Evolutionary conservation across 2,329 filamentous ascomycete genomes (phyloP).

Genomic region (Cadophora luteo-olivacea): DNA sequence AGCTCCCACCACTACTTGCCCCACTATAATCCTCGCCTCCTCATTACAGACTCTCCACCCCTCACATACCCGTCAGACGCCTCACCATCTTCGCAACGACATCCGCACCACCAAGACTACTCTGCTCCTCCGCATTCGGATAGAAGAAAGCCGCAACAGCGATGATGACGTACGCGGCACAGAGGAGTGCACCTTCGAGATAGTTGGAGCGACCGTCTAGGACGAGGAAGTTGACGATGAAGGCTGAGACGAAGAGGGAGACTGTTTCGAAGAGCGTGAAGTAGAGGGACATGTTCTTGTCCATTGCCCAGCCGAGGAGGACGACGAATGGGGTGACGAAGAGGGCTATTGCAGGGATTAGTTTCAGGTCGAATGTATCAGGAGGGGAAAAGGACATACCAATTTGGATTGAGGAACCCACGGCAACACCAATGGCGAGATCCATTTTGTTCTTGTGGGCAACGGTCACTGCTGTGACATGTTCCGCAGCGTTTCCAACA

Average conservation of each 20-base stretch:
- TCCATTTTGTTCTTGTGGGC: conserved; percentile 81
- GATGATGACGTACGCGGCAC: conserved; percentile 21
- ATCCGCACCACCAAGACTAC: conserved; percentile 42
- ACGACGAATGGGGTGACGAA: conserved; percentile 75
- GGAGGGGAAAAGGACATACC: conserved; percentile 41
- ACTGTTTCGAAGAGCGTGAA: conserved; percentile 91
- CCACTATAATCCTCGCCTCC: too few species aligned
- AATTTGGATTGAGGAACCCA: conserved; percentile 76
- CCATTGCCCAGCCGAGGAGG: conserved; percentile 73
- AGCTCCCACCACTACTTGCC: not conserved
- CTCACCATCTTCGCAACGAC: conserved; percentile 37
- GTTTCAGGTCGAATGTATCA: not conserved
- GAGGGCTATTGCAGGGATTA: conserved; percentile 50
- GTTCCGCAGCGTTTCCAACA: conserved; percentile 76
- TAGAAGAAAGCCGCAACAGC: conserved; percentile 21
- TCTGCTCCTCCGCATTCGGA: conserved; percentile 18
- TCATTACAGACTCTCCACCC: not conserved
- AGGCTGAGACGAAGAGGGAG: conserved; percentile 80
- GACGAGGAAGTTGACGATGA: conserved; percentile 89
- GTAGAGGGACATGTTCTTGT: conserved; percentile 77
- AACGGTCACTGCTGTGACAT: conserved; percentile 74
- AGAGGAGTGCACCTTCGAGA: conserved; percentile 74
- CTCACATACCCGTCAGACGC: conserved; percentile 22
- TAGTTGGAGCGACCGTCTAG: conserved; percentile 88
- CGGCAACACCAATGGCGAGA: conserved; percentile 73